These are phyloP conservation scores for Cunninghamia lanceolata DNA, from an alignment of 75 land plant species.

Conservation along the genomic window DNA sequence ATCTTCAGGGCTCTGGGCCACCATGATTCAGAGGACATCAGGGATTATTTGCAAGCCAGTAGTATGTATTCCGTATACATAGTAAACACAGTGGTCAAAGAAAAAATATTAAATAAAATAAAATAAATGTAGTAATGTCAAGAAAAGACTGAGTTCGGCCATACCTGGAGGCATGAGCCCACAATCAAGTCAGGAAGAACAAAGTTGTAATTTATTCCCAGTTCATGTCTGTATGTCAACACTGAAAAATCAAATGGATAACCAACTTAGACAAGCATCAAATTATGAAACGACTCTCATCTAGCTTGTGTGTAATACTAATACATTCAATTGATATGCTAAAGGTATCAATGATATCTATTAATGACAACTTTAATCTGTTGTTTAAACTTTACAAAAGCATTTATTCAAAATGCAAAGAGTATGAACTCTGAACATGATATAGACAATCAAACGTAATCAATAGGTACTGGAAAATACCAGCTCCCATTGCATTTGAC, in stretches of 20 bases:
- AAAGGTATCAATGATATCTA: neutral
- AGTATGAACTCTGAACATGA: neutral
- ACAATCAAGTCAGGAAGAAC: constrained; percentile 93
- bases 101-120: neutral
- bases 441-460: neutral
- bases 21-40: neutral
- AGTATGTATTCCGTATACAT: neutral
- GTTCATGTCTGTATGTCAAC: constrained; percentile 90
- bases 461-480: constrained; percentile 22
- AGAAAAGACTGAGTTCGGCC: neutral
- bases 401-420: neutral
- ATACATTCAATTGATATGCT: neutral
- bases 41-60: neutral
- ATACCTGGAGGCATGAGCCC: constrained; percentile 95
- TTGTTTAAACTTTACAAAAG: neutral
- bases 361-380: neutral
- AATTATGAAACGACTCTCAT: neutral
- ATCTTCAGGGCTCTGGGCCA: constrained; percentile 77
- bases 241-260: constrained; percentile 36
- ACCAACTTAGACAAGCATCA: neutral
- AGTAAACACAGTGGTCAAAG: neutral
- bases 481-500: constrained; percentile 92
- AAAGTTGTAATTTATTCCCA: constrained; percentile 92
- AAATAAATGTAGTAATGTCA: neutral
- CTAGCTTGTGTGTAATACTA: neutral